These are phyloP conservation scores for Akebia trifoliata DNA, from an alignment of 164 flowering plant genomes.

Conservation along the genomic window DNA sequence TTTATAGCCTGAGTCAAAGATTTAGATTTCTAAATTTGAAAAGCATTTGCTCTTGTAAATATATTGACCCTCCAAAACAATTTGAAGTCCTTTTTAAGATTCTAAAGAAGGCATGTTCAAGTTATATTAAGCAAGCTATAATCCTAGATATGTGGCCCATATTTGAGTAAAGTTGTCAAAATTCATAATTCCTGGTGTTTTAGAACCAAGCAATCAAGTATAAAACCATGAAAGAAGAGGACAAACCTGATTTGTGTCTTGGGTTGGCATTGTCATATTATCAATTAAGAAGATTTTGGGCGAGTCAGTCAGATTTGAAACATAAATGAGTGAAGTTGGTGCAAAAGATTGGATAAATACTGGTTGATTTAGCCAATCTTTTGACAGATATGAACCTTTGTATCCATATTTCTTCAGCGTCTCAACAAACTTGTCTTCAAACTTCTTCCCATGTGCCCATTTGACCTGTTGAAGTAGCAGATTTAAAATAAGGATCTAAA, in stretches of 20 bases:
- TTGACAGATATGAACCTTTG: conserved; percentile 79
- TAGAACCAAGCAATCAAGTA: background rate
- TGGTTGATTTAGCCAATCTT: conserved; percentile 87
- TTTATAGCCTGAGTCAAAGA: too few relatives aligned
- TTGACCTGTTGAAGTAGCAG: conserved; percentile 55
- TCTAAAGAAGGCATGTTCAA: too few relatives aligned
- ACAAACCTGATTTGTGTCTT: conserved; percentile 91
- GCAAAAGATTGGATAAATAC: conserved; percentile 96
- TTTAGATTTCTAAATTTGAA: too few relatives aligned
- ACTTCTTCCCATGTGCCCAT: conserved; percentile 81
- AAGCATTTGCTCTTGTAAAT: too few relatives aligned
- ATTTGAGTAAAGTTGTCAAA: too few relatives aligned
- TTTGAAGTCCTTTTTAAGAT: too few relatives aligned
- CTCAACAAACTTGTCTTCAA: conserved; percentile 83
- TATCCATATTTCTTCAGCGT: conserved; percentile 84
- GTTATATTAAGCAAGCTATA: too few relatives aligned
- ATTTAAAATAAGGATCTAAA: background rate
- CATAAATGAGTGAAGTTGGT: conserved; percentile 74
- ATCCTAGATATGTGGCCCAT: too few relatives aligned
- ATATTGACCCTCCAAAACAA: too few relatives aligned
- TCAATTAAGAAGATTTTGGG: conserved; percentile 88
- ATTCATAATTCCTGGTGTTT: background rate
- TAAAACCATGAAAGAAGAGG: background rate
- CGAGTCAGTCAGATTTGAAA: conserved; percentile 66
- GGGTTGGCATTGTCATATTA: conserved; percentile 59